Conservation (phyloP, 2,329 filamentous ascomycete species). For the Xylaria sp. region DNA sequence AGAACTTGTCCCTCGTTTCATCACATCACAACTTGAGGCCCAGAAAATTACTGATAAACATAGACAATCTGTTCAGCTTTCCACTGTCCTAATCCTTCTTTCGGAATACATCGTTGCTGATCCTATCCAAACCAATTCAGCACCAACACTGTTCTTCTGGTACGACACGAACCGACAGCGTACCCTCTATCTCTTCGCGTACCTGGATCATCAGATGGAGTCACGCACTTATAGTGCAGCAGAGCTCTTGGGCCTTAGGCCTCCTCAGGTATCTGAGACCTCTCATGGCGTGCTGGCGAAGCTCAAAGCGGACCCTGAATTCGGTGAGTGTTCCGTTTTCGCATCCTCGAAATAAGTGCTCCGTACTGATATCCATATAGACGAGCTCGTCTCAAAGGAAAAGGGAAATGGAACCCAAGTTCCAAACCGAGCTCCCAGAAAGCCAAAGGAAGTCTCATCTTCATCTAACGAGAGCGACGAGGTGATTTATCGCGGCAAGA, state of each 20-base stretch:
- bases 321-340: slow-evolving; percentile 52
- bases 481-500: slow-evolving; percentile 53
- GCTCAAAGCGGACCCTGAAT: slow-evolving; percentile 51
- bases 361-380: slow-evolving; percentile 24
- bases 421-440: slow-evolving; percentile 43
- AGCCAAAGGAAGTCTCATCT: slow-evolving; percentile 51
- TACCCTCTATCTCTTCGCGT: slow-evolving; percentile 56
- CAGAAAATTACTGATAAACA: slow-evolving; percentile 52
- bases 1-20: slow-evolving; percentile 50
- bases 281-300: slow-evolving; percentile 33
- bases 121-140: slow-evolving; percentile 38
- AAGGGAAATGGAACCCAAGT: slow-evolving; percentile 38
- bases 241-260: slow-evolving; percentile 59
- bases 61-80: slow-evolving; percentile 46
- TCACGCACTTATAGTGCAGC: slow-evolving; percentile 56
- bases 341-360: not conserved
- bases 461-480: slow-evolving; percentile 53
- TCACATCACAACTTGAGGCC: slow-evolving; percentile 55
- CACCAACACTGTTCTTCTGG: slow-evolving; percentile 56
- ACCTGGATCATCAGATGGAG: slow-evolving; percentile 55
- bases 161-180: slow-evolving; percentile 51
- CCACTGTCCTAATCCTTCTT: slow-evolving; percentile 50
- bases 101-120: slow-evolving; percentile 33
- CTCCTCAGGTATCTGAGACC: slow-evolving; percentile 20
- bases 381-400: slow-evolving; percentile 47